A percentile compares a stretch with the other conserved stretches of the same genome.
Evolutionary conservation across 73 alveolate genomes (phyloP).

Genomic region (Stentor roeselii): DNA sequence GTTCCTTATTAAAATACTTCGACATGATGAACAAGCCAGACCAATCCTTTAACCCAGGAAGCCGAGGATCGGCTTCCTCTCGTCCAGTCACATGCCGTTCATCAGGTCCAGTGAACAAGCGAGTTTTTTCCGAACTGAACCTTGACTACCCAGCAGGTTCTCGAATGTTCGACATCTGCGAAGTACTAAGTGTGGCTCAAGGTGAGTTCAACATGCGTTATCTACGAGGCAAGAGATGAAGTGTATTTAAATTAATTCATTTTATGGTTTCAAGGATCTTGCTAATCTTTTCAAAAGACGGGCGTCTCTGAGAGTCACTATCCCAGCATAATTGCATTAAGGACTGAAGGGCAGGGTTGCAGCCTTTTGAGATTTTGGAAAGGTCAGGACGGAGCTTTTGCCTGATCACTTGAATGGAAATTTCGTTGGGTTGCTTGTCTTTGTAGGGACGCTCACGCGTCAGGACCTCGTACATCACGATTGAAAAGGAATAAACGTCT

Average conservation of each 20-base stretch:
- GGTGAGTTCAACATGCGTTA: neutral
- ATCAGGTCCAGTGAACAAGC: neutral
- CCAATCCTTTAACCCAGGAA: too few relatives aligned
- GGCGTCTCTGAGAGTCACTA: constrained; percentile 51
- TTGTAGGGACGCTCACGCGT: constrained; percentile 52
- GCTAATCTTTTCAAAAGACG: too few relatives aligned
- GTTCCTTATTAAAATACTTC: neutral
- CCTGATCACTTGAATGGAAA: neutral
- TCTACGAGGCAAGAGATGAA: neutral
- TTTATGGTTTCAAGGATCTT: too few relatives aligned
- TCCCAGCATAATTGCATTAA: constrained; percentile 60
- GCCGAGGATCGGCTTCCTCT: neutral
- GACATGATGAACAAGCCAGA: neutral
- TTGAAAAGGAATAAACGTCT: constrained; percentile 66
- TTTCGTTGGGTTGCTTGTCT: neutral
- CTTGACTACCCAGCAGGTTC: neutral
- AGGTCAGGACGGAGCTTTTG: constrained; percentile 42
- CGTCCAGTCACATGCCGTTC: neutral
- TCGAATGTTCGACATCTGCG: neutral
- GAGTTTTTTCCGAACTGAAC: neutral
- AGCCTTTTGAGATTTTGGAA: constrained; percentile 8
- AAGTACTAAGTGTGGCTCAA: neutral
- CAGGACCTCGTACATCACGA: constrained; percentile 56
- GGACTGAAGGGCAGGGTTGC: constrained; percentile 44
- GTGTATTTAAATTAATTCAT: too few relatives aligned